These are phyloP conservation scores for Komagataella mondaviorum DNA, from an alignment of 805 yeast species.

Conservation along the genomic window DNA sequence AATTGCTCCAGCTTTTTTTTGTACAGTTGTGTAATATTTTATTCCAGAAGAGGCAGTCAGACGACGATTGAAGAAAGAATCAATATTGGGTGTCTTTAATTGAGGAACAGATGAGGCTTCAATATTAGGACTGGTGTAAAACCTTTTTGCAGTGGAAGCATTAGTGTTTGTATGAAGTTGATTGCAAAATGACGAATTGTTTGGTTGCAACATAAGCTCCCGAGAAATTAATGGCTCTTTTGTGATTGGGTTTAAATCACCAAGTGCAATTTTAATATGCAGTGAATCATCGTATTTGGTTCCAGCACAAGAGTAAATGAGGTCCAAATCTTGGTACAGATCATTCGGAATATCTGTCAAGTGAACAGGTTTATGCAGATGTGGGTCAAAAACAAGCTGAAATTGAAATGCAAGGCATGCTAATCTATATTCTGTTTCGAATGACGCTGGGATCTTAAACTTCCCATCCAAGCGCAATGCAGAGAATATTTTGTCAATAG, in stretches of 20 bases:
- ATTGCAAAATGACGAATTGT: background rate
- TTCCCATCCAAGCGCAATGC: constrained; percentile 52
- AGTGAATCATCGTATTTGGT: constrained; percentile 25
- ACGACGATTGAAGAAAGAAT: constrained; percentile 3
- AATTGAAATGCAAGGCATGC: constrained; percentile 74
- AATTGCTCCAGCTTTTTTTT: background rate
- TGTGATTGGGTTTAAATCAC: constrained; percentile 53
- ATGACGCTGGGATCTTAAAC: constrained; percentile 36
- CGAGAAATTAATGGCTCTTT: constrained; percentile 32
- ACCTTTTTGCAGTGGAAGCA: background rate
- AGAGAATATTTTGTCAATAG: constrained; percentile 41
- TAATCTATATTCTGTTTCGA: constrained; percentile 41
- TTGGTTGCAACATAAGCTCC: constrained; percentile 20
- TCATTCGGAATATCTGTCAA: constrained; percentile 41
- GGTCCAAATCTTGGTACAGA: constrained; percentile 7
- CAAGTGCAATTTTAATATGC: constrained; percentile 47
- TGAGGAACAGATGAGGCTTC: background rate
- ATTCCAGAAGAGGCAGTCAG: background rate
- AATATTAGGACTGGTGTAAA: background rate
- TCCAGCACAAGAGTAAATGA: constrained; percentile 29
- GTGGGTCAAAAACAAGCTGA: constrained; percentile 79
- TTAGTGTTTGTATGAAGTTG: background rate
- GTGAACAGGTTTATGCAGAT: constrained; percentile 30
- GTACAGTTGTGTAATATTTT: background rate
- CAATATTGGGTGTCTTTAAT: constrained; percentile 1